A percentile compares a stretch with the other conserved stretches of the same genome.
phyloP scores from a whole-genome alignment of 1,284 basidiomycete genomes.

The Heterobasidion occidentale region DNA sequence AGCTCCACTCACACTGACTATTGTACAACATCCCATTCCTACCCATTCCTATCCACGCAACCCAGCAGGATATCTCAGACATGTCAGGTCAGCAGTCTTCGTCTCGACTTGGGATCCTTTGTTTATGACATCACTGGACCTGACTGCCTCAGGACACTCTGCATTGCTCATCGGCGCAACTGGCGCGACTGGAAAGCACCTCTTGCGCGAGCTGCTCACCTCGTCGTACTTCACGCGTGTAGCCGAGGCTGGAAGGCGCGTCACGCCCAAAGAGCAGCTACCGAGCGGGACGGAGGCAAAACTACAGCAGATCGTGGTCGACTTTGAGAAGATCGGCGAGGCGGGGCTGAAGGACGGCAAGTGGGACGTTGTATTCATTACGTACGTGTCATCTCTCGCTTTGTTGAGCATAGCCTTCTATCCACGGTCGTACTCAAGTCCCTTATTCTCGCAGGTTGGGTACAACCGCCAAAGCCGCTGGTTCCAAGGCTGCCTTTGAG shows the following conservation, averaged over 20 bases:
- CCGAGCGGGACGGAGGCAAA: slow-evolving; percentile 31
- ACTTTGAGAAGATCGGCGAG: slow-evolving; percentile 56
- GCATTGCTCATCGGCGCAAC: slow-evolving; percentile 63
- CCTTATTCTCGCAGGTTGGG: slow-evolving; percentile 38
- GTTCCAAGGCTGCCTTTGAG: slow-evolving; percentile 55
- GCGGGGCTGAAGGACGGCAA: slow-evolving; percentile 41
- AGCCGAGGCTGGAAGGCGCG: slow-evolving; percentile 55
- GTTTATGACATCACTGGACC: neutral
- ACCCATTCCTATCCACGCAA: too few relatives aligned
- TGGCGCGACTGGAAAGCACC: slow-evolving; percentile 48
- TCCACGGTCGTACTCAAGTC: neutral
- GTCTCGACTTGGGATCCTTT: too few relatives aligned
- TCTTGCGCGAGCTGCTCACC: slow-evolving; percentile 49
- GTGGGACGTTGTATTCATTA: slow-evolving; percentile 62
- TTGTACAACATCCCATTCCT: too few relatives aligned
- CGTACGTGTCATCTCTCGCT: slow-evolving; percentile 25
- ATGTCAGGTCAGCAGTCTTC: too few relatives aligned
- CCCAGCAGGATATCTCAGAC: too few relatives aligned
- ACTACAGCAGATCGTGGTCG: slow-evolving; percentile 50
- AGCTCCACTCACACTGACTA: too few relatives aligned
- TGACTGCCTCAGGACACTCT: slow-evolving; percentile 21
- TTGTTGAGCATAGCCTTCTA: neutral
- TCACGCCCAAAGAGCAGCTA: slow-evolving; percentile 34
- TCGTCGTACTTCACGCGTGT: slow-evolving; percentile 46
- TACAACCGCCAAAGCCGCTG: slow-evolving; percentile 52